Percentiles rank a stretch among this genome's conserved stretches.
Conservation (phyloP, 495 filamentous ascomycete species). For the Aspergillus heteromorphus region DNA sequence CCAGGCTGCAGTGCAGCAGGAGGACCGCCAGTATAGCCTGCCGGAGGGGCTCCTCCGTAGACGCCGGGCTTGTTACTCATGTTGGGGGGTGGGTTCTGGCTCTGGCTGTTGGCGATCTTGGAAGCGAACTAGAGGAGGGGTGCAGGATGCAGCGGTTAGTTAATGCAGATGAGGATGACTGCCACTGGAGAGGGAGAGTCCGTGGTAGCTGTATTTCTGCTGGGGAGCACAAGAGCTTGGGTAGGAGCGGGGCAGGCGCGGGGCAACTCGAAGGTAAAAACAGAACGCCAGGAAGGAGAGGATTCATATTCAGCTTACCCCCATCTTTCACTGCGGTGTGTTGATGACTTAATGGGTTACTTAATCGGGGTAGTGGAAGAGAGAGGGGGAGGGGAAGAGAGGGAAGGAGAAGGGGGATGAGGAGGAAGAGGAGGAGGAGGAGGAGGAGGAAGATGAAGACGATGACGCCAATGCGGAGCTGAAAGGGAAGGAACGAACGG, state of each 20-base stretch:
- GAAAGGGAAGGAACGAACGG: background rate
- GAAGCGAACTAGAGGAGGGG: slow-evolving; percentile 34
- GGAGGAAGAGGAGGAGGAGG: slow-evolving; percentile 4
- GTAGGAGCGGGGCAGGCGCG: slow-evolving; percentile 11
- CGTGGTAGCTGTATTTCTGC: background rate
- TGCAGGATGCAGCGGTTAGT: slow-evolving; percentile 15
- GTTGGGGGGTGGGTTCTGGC: slow-evolving; percentile 23
- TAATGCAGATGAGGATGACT: background rate
- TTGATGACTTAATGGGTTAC: background rate
- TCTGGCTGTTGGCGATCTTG: slow-evolving; percentile 39
- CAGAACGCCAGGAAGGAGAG: background rate
- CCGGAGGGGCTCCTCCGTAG: slow-evolving; percentile 35
- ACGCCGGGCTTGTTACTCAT: slow-evolving; percentile 22
- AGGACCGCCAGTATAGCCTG: slow-evolving; percentile 42
- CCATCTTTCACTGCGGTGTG: slow-evolving; percentile 18
- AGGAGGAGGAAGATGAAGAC: slow-evolving; percentile 7
- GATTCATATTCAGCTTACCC: too few species aligned
- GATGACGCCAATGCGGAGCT: background rate
- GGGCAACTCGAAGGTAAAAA: background rate
- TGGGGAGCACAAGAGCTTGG: slow-evolving; percentile 1
- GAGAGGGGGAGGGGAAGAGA: background rate
- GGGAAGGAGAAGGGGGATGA: background rate
- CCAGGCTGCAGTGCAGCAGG: slow-evolving; percentile 28
- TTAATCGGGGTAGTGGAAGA: background rate
- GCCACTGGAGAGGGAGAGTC: too few species aligned